Conservation (phyloP, 805 yeast genomes). For the Cyberlindnera americana region DNA sequence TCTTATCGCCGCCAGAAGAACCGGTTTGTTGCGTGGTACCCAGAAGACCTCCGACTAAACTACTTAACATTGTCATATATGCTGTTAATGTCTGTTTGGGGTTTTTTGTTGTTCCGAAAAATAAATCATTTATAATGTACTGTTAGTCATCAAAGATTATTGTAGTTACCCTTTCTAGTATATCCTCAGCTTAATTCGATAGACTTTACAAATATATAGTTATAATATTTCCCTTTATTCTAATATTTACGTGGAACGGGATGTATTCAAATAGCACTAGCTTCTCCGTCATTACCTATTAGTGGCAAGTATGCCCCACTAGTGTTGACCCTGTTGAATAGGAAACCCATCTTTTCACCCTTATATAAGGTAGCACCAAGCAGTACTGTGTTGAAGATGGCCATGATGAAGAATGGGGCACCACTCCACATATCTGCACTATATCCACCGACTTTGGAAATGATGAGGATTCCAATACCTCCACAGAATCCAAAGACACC, state of each 20-base stretch:
- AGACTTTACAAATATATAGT: no score
- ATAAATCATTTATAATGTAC: slow-evolving; percentile 24
- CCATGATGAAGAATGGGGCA: slow-evolving; percentile 56
- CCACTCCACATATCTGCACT: slow-evolving; percentile 54
- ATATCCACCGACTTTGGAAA: slow-evolving; percentile 60
- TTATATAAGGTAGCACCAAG: slow-evolving; percentile 19
- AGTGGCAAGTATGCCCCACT: not conserved
- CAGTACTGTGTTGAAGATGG: slow-evolving; percentile 35
- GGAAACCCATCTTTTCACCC: slow-evolving; percentile 21
- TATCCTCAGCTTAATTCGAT: no score
- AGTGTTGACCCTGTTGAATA: slow-evolving; percentile 1
- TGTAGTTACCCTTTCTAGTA: slow-evolving; percentile 1
- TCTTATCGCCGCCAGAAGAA: slow-evolving; percentile 99
- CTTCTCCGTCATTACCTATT: slow-evolving; percentile 3
- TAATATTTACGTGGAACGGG: no score
- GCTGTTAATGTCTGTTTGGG: slow-evolving; percentile 25
- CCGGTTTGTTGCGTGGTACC: slow-evolving; percentile 99
- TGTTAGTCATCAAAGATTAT: slow-evolving; percentile 12
- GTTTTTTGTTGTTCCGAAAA: slow-evolving; percentile 27
- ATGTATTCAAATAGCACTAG: not conserved
- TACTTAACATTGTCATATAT: slow-evolving; percentile 27
- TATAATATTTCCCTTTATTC: no score
- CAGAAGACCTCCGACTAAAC: slow-evolving; percentile 81
- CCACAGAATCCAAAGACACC: slow-evolving; percentile 70
- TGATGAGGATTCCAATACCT: slow-evolving; percentile 59